Conservation (phyloP, 306 rosid species). For the Benincasa hispida region DNA sequence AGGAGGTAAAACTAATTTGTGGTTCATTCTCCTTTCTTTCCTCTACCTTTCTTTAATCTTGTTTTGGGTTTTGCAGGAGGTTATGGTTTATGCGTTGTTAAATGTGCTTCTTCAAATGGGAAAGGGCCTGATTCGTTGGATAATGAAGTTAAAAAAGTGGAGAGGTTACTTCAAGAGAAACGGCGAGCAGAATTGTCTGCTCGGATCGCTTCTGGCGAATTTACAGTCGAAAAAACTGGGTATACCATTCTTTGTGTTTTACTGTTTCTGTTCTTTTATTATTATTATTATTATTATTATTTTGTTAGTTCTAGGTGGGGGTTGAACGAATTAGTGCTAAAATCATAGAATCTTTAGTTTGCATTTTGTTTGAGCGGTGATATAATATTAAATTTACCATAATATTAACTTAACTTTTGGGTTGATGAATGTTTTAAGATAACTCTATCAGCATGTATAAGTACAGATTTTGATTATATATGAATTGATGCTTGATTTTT, state of each 20-base stretch:
- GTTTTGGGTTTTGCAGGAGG: constrained; percentile 22
- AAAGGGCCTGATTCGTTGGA: constrained; percentile 40
- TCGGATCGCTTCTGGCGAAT: constrained; percentile 75
- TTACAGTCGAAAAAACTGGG: constrained; percentile 60
- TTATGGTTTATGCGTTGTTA: constrained; percentile 20
- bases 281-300: not conserved
- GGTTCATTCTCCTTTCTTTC: not conserved
- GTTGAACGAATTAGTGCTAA: not conserved
- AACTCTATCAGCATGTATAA: not conserved
- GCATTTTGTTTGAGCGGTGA: not conserved
- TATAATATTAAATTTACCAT: too few relatives aligned
- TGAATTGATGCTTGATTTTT: not conserved
- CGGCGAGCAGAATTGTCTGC: constrained; percentile 54
- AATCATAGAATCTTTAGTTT: not conserved
- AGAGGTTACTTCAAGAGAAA: constrained; percentile 32
- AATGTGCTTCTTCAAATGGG: constrained; percentile 62
- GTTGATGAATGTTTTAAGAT: not conserved
- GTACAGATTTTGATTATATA: not conserved
- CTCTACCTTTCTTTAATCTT: not conserved
- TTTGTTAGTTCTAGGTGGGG: not conserved
- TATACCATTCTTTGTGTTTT: constrained; percentile 5
- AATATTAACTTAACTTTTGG: too few relatives aligned
- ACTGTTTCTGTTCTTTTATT: not conserved
- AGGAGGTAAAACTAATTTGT: constrained; percentile 18
- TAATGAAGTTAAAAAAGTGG: constrained; percentile 24